phyloP scores from a whole-genome alignment of 345 rosid genomes.

The Aquilaria yunnanensis region DNA sequence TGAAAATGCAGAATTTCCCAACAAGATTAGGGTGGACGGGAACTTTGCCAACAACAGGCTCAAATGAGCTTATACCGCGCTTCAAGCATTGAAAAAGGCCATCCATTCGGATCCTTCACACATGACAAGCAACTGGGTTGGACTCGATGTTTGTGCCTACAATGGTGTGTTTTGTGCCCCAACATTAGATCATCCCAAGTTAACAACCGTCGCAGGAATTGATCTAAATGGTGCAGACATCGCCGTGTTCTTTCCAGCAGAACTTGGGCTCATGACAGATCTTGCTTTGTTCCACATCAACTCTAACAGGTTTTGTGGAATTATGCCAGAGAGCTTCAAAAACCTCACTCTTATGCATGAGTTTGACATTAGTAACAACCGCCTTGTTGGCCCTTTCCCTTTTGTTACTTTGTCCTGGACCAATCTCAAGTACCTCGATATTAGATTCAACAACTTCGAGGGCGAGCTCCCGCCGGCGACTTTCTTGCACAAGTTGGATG shows the following conservation, averaged over 20 bases:
- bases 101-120: constrained; percentile 64
- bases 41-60: constrained; percentile 47
- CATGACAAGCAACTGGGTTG: constrained; percentile 65
- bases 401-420: constrained; percentile 43
- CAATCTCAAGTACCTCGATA: constrained; percentile 40
- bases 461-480: constrained; percentile 49
- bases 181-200: constrained; percentile 41
- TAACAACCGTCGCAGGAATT: constrained; percentile 51
- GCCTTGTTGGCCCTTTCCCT: constrained; percentile 69
- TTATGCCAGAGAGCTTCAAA: constrained; percentile 49
- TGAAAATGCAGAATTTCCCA: constrained; percentile 19
- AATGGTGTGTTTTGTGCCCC: constrained; percentile 65
- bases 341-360: constrained; percentile 48
- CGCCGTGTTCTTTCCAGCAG: constrained; percentile 64
- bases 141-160: constrained; percentile 51
- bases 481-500: constrained; percentile 49
- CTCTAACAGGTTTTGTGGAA: constrained; percentile 73
- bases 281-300: constrained; percentile 54
- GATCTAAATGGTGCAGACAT: constrained; percentile 74
- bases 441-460: constrained; percentile 70
- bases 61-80: constrained; percentile 50
- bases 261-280: constrained; percentile 58
- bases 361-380: constrained; percentile 77
- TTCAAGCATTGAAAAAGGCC: constrained; percentile 71
- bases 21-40: constrained; percentile 39